These are phyloP conservation scores for Alternaria longipes DNA, from an alignment of 2,329 filamentous ascomycete genomes.

Conservation along the genomic window DNA sequence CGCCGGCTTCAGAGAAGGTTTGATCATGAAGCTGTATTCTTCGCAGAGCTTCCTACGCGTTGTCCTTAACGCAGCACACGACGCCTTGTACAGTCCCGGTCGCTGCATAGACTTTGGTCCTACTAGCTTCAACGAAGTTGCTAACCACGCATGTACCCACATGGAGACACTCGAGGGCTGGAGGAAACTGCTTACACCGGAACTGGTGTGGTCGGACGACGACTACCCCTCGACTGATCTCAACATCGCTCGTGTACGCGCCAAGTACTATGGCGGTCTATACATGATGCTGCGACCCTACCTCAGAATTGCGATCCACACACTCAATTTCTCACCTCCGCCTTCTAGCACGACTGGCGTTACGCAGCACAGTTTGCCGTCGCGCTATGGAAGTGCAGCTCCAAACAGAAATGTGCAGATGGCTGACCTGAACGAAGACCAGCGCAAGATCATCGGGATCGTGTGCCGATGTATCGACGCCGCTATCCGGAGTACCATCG, in stretches of 20 bases:
- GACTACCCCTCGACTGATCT: slow-evolving; percentile 80
- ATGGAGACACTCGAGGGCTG: slow-evolving; percentile 61
- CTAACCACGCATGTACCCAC: slow-evolving; percentile 40
- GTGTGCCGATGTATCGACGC: slow-evolving; percentile 58
- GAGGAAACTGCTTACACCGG: slow-evolving; percentile 59
- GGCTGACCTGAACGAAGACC: slow-evolving; percentile 38
- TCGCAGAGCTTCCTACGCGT: slow-evolving; percentile 69
- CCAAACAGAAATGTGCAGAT: slow-evolving; percentile 36
- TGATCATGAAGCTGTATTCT: slow-evolving; percentile 65
- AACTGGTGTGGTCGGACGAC: slow-evolving; percentile 70
- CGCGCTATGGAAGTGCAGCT: slow-evolving; percentile 46
- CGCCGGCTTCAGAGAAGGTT: slow-evolving; percentile 44
- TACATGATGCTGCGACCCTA: slow-evolving; percentile 91
- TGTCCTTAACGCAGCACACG: slow-evolving; percentile 65
- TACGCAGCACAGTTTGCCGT: slow-evolving; percentile 61
- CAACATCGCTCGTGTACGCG: slow-evolving; percentile 81
- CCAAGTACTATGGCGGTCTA: slow-evolving; percentile 92
- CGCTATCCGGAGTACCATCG: slow-evolving; percentile 83
- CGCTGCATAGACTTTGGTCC: slow-evolving; percentile 45
- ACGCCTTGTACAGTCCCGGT: slow-evolving; percentile 60
- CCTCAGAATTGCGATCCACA: slow-evolving; percentile 67
- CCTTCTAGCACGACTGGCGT: slow-evolving; percentile 24
- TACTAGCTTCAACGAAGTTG: slow-evolving; percentile 43
- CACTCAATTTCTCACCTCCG: slow-evolving; percentile 52
- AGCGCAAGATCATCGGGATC: slow-evolving; percentile 36